Base-by-base conservation (phyloP, 306 rosid genomes). In the Chamaecrista fasciculata region DNA sequence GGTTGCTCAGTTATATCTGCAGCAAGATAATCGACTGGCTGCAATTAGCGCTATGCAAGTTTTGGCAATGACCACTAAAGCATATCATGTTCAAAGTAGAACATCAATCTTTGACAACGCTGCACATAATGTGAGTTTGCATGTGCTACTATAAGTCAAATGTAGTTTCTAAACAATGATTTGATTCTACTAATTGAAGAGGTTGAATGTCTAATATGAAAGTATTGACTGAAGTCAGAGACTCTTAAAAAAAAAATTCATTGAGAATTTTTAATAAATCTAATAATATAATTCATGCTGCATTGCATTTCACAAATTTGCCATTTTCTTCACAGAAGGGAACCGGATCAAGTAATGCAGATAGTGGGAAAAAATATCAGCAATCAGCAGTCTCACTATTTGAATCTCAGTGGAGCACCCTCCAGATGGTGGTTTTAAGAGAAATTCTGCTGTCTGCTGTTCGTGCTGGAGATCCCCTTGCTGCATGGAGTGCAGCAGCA, bases 41-140 rank as follows among this genome's bases (percentile, higher is more conserved):
- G 99, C 99, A 75, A 91, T 94, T 53, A 94, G 99, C 71, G 99
- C 99, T 61, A 77, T 94, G 97, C 99, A 94, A 84, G 97, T 94
- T 84, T 84, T 94, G 82, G 95, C 96, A 21, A 83, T 94, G 95
- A 94, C 99, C 52, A 87, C 99, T 5, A 91, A 84, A 87, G 97
- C 99, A 26, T 94, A 94, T 78, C 96, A 87, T 75, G 97, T 91
- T 81, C 95, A 94, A 83, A 91, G 96, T 79, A 85, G 83, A 91
- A 85, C 97, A 52, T 87, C 96, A 50, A 61, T 79, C 42, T 20
- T 82, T 0, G 78, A 85, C 55, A 73, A 71, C 46, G 72, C 84
- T 55, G 37, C 23, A 21, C 57, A 83, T 31, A 81, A 79, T 72
- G 98, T 90, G 85, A 94, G 98, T 86, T 60, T 81, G 51, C 39